Percentiles rank a stretch among this genome's conserved stretches.
Evolutionary conservation across 1,139 yeast genomes (phyloP).

Genomic region (Blastobotrys aristatus): DNA sequence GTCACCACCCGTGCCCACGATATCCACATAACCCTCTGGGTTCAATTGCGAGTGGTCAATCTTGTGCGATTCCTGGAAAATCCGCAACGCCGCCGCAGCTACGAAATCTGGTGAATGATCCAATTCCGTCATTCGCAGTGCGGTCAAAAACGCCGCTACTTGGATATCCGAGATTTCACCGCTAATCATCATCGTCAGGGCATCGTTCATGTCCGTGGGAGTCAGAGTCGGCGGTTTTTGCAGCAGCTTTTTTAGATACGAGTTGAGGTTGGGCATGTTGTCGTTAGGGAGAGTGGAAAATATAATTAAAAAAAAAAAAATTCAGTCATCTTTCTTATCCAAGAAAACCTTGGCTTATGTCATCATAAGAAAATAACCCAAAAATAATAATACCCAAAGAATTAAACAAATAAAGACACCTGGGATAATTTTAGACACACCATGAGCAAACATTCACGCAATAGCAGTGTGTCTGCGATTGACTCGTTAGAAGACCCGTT

Average conservation of each 20-base stretch:
- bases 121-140: constrained; percentile 64
- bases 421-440: too few relatives aligned
- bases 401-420: too few relatives aligned
- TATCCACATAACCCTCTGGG: constrained; percentile 63
- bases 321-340: too few relatives aligned
- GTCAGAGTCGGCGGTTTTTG: constrained; percentile 55
- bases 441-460: too few relatives aligned
- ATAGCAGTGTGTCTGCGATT: too few relatives aligned
- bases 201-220: constrained; percentile 55
- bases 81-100: constrained; percentile 75
- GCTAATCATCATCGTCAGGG: constrained; percentile 52
- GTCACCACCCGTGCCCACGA: constrained; percentile 98
- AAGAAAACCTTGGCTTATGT: too few relatives aligned
- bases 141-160: constrained; percentile 73
- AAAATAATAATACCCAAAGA: too few relatives aligned
- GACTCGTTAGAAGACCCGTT: too few relatives aligned
- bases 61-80: constrained; percentile 45
- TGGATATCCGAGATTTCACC: constrained; percentile 66
- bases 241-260: constrained; percentile 59
- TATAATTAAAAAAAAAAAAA: too few relatives aligned
- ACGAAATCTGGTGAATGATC: constrained; percentile 78
- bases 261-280: constrained; percentile 39
- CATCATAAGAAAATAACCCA: too few relatives aligned
- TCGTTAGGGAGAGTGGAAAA: too few relatives aligned
- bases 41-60: constrained; percentile 38